Evolutionary conservation across 2,329 filamentous ascomycete genomes (phyloP).

Genomic region (Dactylella cylindrospora): DNA sequence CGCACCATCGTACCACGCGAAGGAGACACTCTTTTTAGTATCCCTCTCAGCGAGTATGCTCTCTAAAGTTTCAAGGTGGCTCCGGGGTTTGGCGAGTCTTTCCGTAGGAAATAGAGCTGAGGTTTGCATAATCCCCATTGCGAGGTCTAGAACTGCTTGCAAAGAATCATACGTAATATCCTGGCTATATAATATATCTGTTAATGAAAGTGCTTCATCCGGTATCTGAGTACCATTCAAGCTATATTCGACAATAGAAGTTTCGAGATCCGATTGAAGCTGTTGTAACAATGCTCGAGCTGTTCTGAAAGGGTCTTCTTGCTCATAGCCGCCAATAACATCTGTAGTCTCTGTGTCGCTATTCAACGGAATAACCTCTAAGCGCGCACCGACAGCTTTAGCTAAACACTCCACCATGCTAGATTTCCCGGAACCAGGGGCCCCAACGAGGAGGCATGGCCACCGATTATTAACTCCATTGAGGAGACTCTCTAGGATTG

Average conservation of each 20-base stretch:
- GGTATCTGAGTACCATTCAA: neutral
- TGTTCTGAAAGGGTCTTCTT: slow-evolving; percentile 77
- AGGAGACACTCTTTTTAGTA: slow-evolving; percentile 61
- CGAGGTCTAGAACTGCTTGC: neutral
- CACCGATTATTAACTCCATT: slow-evolving; percentile 82
- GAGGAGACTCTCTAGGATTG: slow-evolving; percentile 80
- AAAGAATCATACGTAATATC: slow-evolving; percentile 20
- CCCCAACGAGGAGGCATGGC: slow-evolving; percentile 83
- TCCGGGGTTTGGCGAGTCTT: neutral
- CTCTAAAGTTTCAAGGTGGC: slow-evolving; percentile 2
- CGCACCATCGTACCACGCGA: slow-evolving; percentile 94
- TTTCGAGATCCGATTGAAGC: slow-evolving; percentile 52
- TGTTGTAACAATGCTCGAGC: slow-evolving; percentile 63
- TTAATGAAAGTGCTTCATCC: neutral
- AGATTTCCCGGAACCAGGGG: slow-evolving; percentile 85
- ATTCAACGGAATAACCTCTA: slow-evolving; percentile 86
- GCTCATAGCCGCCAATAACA: slow-evolving; percentile 93
- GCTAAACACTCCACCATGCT: slow-evolving; percentile 76
- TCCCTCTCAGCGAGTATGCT: slow-evolving; percentile 11
- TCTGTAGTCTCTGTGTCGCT: slow-evolving; percentile 97
- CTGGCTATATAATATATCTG: slow-evolving; percentile 16
- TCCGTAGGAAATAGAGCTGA: neutral
- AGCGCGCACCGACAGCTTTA: slow-evolving; percentile 70
- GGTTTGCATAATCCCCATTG: neutral
- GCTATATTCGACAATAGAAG: slow-evolving; percentile 11